These are phyloP conservation scores for Candida broadrunensis DNA, from an alignment of 805 yeast species.

Conservation along the genomic window DNA sequence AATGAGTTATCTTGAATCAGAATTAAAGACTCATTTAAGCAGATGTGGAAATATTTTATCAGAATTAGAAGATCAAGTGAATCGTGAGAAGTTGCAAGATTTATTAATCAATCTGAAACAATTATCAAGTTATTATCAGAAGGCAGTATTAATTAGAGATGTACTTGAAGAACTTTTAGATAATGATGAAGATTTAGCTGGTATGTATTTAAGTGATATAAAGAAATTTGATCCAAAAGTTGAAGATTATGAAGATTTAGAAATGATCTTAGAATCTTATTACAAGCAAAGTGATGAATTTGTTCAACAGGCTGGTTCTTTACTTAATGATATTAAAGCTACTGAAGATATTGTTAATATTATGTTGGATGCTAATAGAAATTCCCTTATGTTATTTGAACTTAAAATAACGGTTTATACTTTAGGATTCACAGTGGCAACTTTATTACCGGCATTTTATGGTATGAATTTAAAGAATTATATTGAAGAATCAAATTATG, in stretches of 20 bases:
- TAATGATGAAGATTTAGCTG: conserved; percentile 79
- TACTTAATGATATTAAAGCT: conserved; percentile 78
- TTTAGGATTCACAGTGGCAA: conserved; percentile 80
- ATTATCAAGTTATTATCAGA: conserved; percentile 71
- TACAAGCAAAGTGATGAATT: conserved; percentile 90
- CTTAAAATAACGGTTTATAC: conserved; percentile 81
- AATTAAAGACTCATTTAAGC: conserved; percentile 55
- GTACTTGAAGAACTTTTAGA: conserved; percentile 83
- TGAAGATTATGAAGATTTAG: conserved; percentile 66
- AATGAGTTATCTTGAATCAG: conserved; percentile 74
- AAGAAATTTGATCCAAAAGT: conserved; percentile 14
- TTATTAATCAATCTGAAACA: conserved; percentile 70
- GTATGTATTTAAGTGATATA: conserved; percentile 65
- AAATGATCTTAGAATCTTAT: conserved; percentile 83
- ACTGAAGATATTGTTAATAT: conserved; percentile 93
- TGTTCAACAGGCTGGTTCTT: conserved; percentile 84
- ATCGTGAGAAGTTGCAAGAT: conserved; percentile 70
- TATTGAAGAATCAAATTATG: conserved; percentile 63
- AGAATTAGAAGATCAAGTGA: conserved; percentile 76
- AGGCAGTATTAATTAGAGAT: conserved; percentile 69
- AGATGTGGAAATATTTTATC: conserved; percentile 62
- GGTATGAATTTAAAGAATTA: conserved; percentile 84
- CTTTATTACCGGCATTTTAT: conserved; percentile 81
- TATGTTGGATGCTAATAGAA: conserved; percentile 86
- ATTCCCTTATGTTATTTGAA: conserved; percentile 83